phyloP scores from a whole-genome alignment of 306 rosid genomes.

The Geum urbanum region DNA sequence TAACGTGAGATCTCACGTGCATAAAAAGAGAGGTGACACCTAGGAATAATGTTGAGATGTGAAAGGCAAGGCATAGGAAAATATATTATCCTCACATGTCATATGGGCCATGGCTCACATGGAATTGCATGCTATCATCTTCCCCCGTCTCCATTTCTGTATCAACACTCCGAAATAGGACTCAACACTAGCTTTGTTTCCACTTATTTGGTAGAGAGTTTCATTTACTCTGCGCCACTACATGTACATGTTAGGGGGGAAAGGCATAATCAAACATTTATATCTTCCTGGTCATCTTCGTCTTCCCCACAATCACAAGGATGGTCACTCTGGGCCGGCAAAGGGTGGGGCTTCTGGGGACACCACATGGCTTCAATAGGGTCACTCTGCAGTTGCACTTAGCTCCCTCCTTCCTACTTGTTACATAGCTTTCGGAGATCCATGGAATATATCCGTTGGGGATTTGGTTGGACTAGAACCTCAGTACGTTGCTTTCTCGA shows the following conservation, averaged over 20 bases:
- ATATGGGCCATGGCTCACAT: constrained; percentile 31
- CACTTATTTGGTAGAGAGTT: neutral
- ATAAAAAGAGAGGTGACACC: neutral
- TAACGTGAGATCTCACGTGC: neutral
- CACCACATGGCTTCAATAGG: neutral
- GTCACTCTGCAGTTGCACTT: neutral
- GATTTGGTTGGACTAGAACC: constrained; percentile 2
- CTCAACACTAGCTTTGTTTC: neutral
- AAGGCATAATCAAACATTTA: constrained; percentile 1
- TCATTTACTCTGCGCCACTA: constrained; percentile 5
- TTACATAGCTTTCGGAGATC: neutral
- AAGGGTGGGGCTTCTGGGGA: constrained; percentile 2
- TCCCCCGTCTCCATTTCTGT: neutral
- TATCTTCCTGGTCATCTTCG: neutral
- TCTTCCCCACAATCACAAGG: neutral
- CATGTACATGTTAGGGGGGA: constrained; percentile 2
- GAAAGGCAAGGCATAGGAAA: neutral
- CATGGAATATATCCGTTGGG: neutral
- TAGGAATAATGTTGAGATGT: no score
- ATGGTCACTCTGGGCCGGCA: neutral
- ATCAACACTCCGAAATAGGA: neutral
- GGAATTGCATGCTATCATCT: constrained; percentile 9
- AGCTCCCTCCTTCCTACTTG: neutral
- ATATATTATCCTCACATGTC: constrained; percentile 19
- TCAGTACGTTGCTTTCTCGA: neutral